Conservation (phyloP, 805 yeast species). For the Candida xiaguanensis region DNA sequence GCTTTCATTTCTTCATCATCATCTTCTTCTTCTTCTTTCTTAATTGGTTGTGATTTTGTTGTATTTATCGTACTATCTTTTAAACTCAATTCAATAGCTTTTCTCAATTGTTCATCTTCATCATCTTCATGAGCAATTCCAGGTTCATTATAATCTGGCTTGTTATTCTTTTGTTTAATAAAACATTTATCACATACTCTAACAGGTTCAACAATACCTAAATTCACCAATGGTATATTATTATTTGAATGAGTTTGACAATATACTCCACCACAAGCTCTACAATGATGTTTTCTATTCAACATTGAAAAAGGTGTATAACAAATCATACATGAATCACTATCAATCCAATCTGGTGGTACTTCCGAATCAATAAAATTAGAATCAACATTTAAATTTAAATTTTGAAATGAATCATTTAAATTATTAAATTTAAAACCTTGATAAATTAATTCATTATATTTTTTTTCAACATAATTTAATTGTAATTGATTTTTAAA, state of each 20-base stretch:
- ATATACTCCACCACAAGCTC: constrained; percentile 95
- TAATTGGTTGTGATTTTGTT: constrained; percentile 23
- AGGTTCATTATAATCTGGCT: background rate
- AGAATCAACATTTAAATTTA: constrained; percentile 20
- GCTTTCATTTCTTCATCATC: constrained; percentile 85
- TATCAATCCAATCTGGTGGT: constrained; percentile 97
- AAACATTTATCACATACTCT: constrained; percentile 92
- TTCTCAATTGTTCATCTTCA: constrained; percentile 73
- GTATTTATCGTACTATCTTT: constrained; percentile 41
- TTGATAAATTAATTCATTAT: constrained; percentile 55
- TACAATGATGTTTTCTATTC: constrained; percentile 92
- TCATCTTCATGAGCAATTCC: constrained; percentile 21
- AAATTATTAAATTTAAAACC: constrained; percentile 65
- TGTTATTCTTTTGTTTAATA: constrained; percentile 11
- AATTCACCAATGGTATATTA: constrained; percentile 64
- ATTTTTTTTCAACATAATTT: constrained; percentile 59
- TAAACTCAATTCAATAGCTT: constrained; percentile 77
- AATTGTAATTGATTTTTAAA: constrained; percentile 66
- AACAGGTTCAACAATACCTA: constrained; percentile 86
- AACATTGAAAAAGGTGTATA: constrained; percentile 74
- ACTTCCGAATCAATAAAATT: constrained; percentile 79
- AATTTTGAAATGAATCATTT: constrained; percentile 12
- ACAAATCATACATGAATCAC: constrained; percentile 93
- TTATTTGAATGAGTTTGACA: constrained; percentile 83
- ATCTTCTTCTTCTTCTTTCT: constrained; percentile 29